Evolutionary conservation across 1,139 yeast species (phyloP).

Genomic region (Meyerozyma athensensis): DNA sequence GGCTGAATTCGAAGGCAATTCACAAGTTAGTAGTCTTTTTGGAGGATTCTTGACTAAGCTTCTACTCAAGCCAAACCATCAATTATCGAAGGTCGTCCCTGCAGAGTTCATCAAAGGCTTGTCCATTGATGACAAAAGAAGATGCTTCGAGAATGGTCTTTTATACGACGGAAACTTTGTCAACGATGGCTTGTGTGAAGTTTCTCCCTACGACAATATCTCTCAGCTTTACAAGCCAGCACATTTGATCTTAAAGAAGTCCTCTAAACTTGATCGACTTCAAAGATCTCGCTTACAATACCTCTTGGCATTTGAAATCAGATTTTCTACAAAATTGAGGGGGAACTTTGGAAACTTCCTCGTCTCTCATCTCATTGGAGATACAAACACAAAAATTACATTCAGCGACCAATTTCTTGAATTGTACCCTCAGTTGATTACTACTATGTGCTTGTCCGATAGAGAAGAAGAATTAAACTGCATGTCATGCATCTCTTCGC

Average conservation of each 20-base stretch:
- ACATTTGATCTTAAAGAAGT: constrained; percentile 10
- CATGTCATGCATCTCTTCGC: constrained; percentile 52
- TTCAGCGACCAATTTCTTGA: constrained; percentile 52
- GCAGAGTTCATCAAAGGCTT: constrained; percentile 13
- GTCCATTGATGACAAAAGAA: constrained; percentile 13
- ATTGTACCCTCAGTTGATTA: constrained; percentile 51
- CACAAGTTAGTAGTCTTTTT: constrained; percentile 22
- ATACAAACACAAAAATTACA: constrained; percentile 36
- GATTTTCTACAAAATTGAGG: constrained; percentile 51
- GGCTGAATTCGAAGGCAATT: constrained; percentile 23
- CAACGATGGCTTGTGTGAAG: constrained; percentile 17
- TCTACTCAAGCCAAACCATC: constrained; percentile 25
- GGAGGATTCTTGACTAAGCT: constrained; percentile 21
- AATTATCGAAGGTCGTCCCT: constrained; percentile 25
- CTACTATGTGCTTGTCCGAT: constrained; percentile 47
- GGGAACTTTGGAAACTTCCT: constrained; percentile 41
- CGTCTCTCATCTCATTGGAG: constrained; percentile 52
- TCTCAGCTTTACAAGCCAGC: constrained; percentile 2
- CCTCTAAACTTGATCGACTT: constrained; percentile 8
- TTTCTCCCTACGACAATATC: constrained; percentile 10
- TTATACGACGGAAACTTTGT: constrained; percentile 21
- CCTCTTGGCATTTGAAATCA: constrained; percentile 50
- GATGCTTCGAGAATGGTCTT: constrained; percentile 22
- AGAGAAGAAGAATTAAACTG: constrained; percentile 62
- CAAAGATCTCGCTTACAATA: constrained; percentile 44